Conservation (phyloP, 345 rosid species). For the Hibiscus tridactylites region DNA sequence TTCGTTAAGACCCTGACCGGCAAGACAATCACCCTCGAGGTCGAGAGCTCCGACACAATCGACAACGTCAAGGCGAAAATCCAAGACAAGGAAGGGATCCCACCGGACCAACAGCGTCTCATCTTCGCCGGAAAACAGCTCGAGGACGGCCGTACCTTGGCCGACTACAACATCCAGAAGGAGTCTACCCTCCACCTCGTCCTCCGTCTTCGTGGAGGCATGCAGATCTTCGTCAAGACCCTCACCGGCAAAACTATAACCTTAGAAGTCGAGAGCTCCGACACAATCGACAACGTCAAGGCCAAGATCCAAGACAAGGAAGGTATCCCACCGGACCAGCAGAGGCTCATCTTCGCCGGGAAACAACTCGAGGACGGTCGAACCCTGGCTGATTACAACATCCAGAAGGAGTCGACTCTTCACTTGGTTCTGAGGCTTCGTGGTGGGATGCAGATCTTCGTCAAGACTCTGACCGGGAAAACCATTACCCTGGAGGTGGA, state of each 20-base stretch:
- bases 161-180: conserved; percentile 43
- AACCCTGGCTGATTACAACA: conserved; percentile 30
- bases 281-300: conserved; percentile 39
- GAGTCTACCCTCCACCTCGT: conserved; percentile 28
- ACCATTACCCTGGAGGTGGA: conserved; percentile 32
- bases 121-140: conserved; percentile 41
- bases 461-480: conserved; percentile 28
- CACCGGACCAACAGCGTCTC: conserved; percentile 38
- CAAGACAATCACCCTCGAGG: conserved; percentile 32
- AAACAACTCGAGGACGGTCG: conserved; percentile 32
- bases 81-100: conserved; percentile 39
- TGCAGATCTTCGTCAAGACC: conserved; percentile 40
- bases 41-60: conserved; percentile 36
- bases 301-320: conserved; percentile 42
- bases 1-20: conserved; percentile 22
- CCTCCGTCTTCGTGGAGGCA: conserved; percentile 32
- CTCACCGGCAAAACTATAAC: conserved; percentile 38
- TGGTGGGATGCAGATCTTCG: conserved; percentile 44
- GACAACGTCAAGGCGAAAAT: conserved; percentile 38
- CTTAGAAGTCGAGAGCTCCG: conserved; percentile 32
- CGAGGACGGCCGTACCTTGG: conserved; percentile 34
- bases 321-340: conserved; percentile 43
- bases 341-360: conserved; percentile 36
- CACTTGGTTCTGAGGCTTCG: conserved; percentile 32
- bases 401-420: conserved; percentile 34